Conservation (phyloP, 2,329 filamentous ascomycete species). For the Trichoderma sp. region DNA sequence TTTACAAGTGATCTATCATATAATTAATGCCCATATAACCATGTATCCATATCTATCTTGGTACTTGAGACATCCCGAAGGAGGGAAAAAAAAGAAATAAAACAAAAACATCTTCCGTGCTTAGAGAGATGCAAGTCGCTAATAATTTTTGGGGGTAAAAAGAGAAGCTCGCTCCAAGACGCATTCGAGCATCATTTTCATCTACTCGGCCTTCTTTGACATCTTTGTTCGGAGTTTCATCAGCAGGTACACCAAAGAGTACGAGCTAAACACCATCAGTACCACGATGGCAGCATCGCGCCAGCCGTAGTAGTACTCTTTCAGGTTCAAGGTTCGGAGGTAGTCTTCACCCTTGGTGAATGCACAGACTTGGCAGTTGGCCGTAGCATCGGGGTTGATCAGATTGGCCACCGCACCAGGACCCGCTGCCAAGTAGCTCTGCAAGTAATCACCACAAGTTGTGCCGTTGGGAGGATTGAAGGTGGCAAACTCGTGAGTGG, state of each 20-base stretch:
- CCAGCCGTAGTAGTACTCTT: constrained; percentile 64
- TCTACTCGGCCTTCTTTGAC: constrained; percentile 46
- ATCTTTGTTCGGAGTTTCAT: constrained; percentile 51
- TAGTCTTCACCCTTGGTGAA: constrained; percentile 60
- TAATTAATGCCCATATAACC: background rate
- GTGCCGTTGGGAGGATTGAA: constrained; percentile 50
- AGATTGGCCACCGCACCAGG: constrained; percentile 51
- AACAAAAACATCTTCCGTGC: background rate
- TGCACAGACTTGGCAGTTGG: constrained; percentile 59
- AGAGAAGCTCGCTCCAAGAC: background rate
- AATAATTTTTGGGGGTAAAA: background rate
- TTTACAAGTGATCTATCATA: constrained; percentile 1
- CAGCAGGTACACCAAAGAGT: constrained; percentile 45
- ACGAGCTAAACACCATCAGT: constrained; percentile 55
- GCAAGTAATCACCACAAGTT: constrained; percentile 59
- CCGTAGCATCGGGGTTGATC: constrained; percentile 57
- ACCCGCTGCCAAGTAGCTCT: constrained; percentile 45
- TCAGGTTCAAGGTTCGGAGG: constrained; percentile 56
- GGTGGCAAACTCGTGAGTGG: constrained; percentile 47
- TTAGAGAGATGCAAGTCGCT: background rate
- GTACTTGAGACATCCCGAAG: background rate
- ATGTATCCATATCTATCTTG: background rate
- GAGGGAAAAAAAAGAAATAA: background rate
- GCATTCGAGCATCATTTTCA: background rate
- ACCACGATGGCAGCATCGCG: constrained; percentile 60